Conservation (phyloP, 352 stramenopile species). For the Phytophthora aleatoria region DNA sequence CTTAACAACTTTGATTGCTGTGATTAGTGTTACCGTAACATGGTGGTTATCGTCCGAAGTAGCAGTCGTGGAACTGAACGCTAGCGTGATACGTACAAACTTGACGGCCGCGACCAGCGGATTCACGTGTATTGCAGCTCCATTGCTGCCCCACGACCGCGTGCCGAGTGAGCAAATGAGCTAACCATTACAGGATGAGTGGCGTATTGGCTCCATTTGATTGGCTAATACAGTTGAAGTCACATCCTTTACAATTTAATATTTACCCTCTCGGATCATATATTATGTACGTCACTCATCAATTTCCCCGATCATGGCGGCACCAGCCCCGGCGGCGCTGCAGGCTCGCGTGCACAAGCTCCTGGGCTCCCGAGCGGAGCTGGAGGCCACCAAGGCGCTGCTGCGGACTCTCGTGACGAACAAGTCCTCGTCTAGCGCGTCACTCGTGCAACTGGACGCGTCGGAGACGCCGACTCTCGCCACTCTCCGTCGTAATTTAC, state of each 20-base stretch:
- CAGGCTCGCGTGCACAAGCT: constrained; percentile 70
- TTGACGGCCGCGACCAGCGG: no score
- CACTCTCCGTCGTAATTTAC: constrained; percentile 51
- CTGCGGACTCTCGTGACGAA: constrained; percentile 56
- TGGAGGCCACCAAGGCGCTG: constrained; percentile 66
- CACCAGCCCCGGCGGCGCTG: constrained; percentile 36
- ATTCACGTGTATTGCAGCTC: no score
- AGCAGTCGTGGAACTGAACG: no score
- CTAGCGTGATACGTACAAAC: no score
- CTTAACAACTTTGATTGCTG: no score
- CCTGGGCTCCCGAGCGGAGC: constrained; percentile 58
- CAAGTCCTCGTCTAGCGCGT: constrained; percentile 9
- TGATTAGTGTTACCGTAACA: no score
- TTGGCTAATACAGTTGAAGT: constrained; percentile 1
- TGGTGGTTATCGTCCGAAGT: no score
- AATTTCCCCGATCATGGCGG: constrained; percentile 15
- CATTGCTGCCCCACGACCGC: no score
- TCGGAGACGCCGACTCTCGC: constrained; percentile 36
- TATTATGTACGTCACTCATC: background rate
- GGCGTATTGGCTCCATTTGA: background rate
- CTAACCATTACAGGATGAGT: no score
- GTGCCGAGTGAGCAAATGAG: no score
- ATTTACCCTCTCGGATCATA: background rate
- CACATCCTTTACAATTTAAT: background rate
- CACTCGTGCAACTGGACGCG: constrained; percentile 39